Conservation (phyloP, 2,329 filamentous ascomycete species). For the Pezicula rhizophila region DNA sequence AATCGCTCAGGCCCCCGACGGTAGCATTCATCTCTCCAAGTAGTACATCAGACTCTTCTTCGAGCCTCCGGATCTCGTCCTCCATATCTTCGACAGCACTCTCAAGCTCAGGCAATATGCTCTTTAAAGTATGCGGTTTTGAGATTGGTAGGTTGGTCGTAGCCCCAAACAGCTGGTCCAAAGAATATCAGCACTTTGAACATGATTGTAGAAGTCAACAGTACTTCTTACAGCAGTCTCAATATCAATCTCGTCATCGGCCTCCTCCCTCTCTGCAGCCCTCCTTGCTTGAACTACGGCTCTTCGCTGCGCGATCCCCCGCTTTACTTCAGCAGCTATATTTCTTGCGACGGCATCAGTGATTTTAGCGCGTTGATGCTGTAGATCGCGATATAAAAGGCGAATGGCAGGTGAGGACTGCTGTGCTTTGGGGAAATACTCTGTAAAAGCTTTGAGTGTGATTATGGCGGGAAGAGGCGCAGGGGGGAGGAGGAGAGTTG, state of each 20-base stretch:
- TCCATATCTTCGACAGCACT: slow-evolving; percentile 60
- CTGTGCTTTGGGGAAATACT: slow-evolving; percentile 53
- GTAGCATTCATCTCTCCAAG: slow-evolving; percentile 57
- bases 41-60: slow-evolving; percentile 56
- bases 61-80: slow-evolving; percentile 58
- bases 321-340: slow-evolving; percentile 58
- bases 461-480: slow-evolving; percentile 68
- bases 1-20: slow-evolving; percentile 70
- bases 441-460: slow-evolving; percentile 68
- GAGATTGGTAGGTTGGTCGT: slow-evolving; percentile 37
- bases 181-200: slow-evolving; percentile 7
- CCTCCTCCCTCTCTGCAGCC: slow-evolving; percentile 46
- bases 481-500: slow-evolving; percentile 72
- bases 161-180: slow-evolving; percentile 51
- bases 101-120: slow-evolving; percentile 65
- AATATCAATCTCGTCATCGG: slow-evolving; percentile 59
- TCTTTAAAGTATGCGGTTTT: slow-evolving; percentile 52
- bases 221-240: slow-evolving; percentile 44
- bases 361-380: slow-evolving; percentile 63
- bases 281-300: slow-evolving; percentile 49
- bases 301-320: slow-evolving; percentile 51
- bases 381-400: slow-evolving; percentile 71
- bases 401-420: slow-evolving; percentile 28
- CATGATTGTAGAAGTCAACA: not conserved
- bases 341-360: slow-evolving; percentile 61